These are phyloP conservation scores for Wallacemonas sp. DNA, from an alignment of 208 protist genomes.

Conservation along the genomic window DNA sequence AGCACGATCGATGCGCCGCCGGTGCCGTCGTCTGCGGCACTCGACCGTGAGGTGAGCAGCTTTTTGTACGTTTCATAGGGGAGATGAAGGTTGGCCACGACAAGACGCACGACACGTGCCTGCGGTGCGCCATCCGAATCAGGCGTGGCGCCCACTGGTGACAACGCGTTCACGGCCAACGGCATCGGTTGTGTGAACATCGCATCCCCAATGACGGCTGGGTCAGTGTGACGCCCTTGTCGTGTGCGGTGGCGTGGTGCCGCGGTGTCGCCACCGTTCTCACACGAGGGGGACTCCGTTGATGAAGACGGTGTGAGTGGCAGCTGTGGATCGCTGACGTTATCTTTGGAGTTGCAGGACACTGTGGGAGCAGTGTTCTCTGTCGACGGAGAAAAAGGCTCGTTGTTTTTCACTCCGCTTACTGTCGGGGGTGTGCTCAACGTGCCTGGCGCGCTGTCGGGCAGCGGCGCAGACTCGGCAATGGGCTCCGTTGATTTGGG, in stretches of 20 bases:
- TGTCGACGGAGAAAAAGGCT: background rate
- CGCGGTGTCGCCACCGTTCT: background rate
- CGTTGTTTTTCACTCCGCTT: background rate
- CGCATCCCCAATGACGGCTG: background rate
- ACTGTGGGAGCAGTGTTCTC: background rate
- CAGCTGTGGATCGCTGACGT: background rate
- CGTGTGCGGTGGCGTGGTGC: background rate
- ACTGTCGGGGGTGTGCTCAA: background rate
- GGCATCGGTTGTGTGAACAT: background rate
- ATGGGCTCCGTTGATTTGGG: conserved; percentile 4
- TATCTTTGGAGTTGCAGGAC: background rate
- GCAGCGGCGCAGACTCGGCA: conserved; percentile 3
- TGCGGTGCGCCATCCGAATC: background rate
- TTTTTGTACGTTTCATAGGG: conserved; percentile 23
- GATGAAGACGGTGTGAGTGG: background rate
- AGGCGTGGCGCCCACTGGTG: background rate
- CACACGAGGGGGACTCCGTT: background rate
- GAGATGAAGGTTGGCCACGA: conserved; percentile 73
- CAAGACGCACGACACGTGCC: conserved; percentile 29
- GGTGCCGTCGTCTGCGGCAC: conserved; percentile 16
- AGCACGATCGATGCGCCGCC: background rate
- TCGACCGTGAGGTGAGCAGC: background rate
- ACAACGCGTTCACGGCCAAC: background rate
- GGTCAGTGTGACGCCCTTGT: background rate
- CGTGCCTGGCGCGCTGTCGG: background rate